Evolutionary conservation across 73 alveolate species (phyloP), one percentile per base, ranked within the genome.

Genomic region (Paraurostyla sp.): DNA sequence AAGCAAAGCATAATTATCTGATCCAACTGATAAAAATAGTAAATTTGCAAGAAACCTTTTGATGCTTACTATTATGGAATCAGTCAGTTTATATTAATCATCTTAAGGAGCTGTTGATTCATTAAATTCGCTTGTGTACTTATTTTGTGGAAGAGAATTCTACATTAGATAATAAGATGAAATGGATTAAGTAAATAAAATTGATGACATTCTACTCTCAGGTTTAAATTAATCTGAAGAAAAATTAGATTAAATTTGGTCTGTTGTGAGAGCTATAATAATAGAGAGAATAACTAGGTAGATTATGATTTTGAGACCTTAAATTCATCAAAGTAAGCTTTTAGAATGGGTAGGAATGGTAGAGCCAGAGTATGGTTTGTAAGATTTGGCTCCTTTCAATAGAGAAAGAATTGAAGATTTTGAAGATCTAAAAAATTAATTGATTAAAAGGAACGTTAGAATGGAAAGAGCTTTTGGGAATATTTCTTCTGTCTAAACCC

Each of bases 211-310:
- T 38, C 20, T 65, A 6, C 41, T 32, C 1, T 1, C 7, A 16
- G 58, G 42, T 6, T 15, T 65, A 9, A 40, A 38, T 16, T 11
- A 65, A 3, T 33, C 35, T 65, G 82, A 65, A 38, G 58, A 7
- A 3, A 35, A 32, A 15, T 11, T 80, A 25, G 90, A 88, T 50
- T 22, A 75, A 25, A 63, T 89, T 41, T 89, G 94, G 94, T 60
- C 29, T 23, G 23, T n/a, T 15, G 63, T 89, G 16, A 57, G 86
- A 50, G 76, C 30, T 25, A 11, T 78, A 16, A 75, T 89, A 22
- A 35, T 89, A 0, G 94, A 89, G 46, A 58, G 94, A 48, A 80
- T 89, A n/a, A 36, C 91, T 3, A 78, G 88, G 83, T 27, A 57
- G 22, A 50, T 62, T 25, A 62, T 29, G 54, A 46, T 58, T 54